Evolutionary conservation across 2,329 filamentous ascomycete species (phyloP), one percentile per base, ranked within the genome.

Genomic region (Aureobasidium sp.): DNA sequence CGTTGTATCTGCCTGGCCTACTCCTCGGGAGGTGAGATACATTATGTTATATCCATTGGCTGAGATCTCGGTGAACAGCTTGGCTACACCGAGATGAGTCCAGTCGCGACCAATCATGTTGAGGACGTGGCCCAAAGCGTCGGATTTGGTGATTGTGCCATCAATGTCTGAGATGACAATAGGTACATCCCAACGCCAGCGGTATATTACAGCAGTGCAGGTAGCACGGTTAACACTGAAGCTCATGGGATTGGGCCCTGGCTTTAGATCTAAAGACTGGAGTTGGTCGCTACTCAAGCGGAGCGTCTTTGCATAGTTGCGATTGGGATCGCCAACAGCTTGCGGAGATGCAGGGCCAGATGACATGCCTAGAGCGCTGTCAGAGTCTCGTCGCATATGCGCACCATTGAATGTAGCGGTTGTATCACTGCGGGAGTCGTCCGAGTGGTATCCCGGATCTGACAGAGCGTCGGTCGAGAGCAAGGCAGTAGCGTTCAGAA

Each of bases 141-240:
- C 72, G 9, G 69, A 82, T 77, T 99, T 99, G 63, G 94, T 99
- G 69, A 99, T 99, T 27, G 94, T 99, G 57, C 94, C 94, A 74
- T 99, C 94, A 69, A 99, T 97, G 74, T 99, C 94, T 0, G 93
- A 97, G 65, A 99, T 97, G 52, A 99, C 92, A 61, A 99, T 93
- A 0, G 94, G 95, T 0, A 89, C 88, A 69, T 95, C 89, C 70
- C 93, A 86, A 67, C 85, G 87, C 95, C 94, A 99, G 63, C 96
- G 83, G 73, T 91, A 99, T 86, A 99, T 95, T 68, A 86, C 89
- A 15, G 93, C 94, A 57, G 86, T 86, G 75, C 94, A 99, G 0
- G 91, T 97, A 6, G 94, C 92, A 65, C 90, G 84, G 74, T 97
- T 97, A 64, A 99, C 94, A 3, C 90, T 97, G 73, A 99, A 99